A percentile compares a stretch with the other conserved stretches of the same genome.
Conservation (phyloP, 2,329 filamentous ascomycete species). For the Ophiosphaerella narmari region DNA sequence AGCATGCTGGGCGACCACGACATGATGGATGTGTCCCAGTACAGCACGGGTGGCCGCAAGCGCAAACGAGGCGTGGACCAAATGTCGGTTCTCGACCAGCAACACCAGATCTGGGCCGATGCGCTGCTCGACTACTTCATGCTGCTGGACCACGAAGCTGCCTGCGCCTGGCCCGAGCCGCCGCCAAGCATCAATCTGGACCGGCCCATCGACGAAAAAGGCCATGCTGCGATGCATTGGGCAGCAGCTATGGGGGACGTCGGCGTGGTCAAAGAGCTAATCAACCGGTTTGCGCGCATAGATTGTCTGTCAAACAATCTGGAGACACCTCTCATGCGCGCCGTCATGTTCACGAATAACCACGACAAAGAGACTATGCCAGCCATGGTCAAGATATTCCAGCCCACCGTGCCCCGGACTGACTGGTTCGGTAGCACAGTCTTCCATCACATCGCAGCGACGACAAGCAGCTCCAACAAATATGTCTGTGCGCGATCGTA, state of each 20-base stretch:
- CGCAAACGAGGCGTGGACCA: constrained; percentile 75
- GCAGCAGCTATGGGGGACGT: constrained; percentile 96
- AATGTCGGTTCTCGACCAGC: constrained; percentile 71
- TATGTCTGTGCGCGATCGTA: constrained; percentile 92
- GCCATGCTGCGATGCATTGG: constrained; percentile 94
- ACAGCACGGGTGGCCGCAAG: constrained; percentile 63
- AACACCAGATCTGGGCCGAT: constrained; percentile 90
- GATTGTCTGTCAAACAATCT: constrained; percentile 65
- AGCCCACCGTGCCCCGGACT: constrained; percentile 76
- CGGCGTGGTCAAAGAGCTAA: constrained; percentile 85
- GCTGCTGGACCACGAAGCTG: constrained; percentile 77
- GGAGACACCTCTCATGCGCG: constrained; percentile 92
- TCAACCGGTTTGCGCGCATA: constrained; percentile 76
- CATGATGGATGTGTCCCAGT: constrained; percentile 71
- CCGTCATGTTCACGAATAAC: constrained; percentile 95
- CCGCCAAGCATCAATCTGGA: constrained; percentile 87
- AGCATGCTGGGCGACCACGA: constrained; percentile 87
- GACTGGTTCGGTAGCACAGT: constrained; percentile 85
- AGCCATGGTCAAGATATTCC: constrained; percentile 78
- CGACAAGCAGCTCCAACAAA: constrained; percentile 83
- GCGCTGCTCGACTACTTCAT: constrained; percentile 96
- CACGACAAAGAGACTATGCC: constrained; percentile 93
- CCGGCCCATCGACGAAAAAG: constrained; percentile 89
- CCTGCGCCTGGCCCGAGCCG: constrained; percentile 72
- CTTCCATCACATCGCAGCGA: constrained; percentile 91